Percentiles rank a stretch among this genome's conserved stretches.
Conservation (phyloP, 2,329 filamentous ascomycete species). For the Aspergillus glaucus region DNA sequence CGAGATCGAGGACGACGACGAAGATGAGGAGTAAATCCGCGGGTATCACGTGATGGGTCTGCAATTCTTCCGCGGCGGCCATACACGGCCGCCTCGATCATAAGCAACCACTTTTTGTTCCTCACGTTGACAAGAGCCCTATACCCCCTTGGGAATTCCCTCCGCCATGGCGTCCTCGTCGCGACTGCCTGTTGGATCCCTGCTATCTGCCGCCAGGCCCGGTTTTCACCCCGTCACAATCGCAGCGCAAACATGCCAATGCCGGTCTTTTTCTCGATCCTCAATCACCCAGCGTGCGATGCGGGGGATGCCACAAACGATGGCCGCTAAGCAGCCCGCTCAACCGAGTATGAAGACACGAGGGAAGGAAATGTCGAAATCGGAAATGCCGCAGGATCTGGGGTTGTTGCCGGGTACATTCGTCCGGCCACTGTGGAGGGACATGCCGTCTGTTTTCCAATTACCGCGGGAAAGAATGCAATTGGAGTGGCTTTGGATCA, state of each 20-base stretch:
- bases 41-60: slow-evolving; percentile 14
- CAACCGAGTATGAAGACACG: slow-evolving; percentile 36
- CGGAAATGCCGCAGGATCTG: slow-evolving; percentile 38
- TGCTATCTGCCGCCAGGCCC: slow-evolving; percentile 14
- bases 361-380: slow-evolving; percentile 23
- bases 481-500: slow-evolving; percentile 38
- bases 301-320: slow-evolving; percentile 13
- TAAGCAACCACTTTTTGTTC: not conserved
- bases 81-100: not conserved
- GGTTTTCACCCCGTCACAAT: slow-evolving; percentile 6
- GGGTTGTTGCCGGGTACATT: slow-evolving; percentile 42
- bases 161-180: slow-evolving; percentile 28
- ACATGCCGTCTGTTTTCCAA: slow-evolving; percentile 36
- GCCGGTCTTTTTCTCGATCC: slow-evolving; percentile 31
- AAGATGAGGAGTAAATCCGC: not conserved
- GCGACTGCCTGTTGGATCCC: slow-evolving; percentile 18
- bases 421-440: slow-evolving; percentile 31
- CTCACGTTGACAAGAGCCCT: not conserved
- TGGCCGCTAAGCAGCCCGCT: slow-evolving; percentile 23
- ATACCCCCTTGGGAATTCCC: not conserved
- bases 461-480: slow-evolving; percentile 28
- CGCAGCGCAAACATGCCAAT: slow-evolving; percentile 17
- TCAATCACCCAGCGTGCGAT: slow-evolving; percentile 12
- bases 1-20: slow-evolving; percentile 11
- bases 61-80: slow-evolving; percentile 14